phyloP scores from a whole-genome alignment of 2,329 filamentous ascomycete genomes.

The Stromatinia cepivora region DNA sequence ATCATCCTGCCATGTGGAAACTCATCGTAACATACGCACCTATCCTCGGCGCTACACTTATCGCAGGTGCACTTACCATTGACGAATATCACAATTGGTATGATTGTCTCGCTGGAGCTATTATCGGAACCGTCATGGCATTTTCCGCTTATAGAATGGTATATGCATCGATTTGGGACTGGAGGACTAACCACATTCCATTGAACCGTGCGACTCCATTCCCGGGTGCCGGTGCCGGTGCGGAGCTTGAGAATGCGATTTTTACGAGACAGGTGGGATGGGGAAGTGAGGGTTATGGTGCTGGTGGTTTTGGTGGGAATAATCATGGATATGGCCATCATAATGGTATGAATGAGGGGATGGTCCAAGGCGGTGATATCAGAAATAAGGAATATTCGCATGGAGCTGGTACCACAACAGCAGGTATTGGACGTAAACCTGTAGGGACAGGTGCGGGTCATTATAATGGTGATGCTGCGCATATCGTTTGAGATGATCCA shows the following conservation, averaged over 20 bases:
- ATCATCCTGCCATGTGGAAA: conserved; percentile 75
- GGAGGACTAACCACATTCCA: conserved; percentile 65
- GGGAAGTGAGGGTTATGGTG: conserved; percentile 44
- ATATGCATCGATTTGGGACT: conserved; percentile 69
- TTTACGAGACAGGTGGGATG: conserved; percentile 62
- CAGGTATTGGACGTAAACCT: conserved; percentile 17
- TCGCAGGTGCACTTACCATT: conserved; percentile 69
- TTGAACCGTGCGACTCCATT: conserved; percentile 60
- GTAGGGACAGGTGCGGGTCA: not conserved
- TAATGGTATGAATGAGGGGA: not conserved
- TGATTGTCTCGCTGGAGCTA: conserved; percentile 65
- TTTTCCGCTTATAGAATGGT: conserved; percentile 66
- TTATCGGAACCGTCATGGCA: conserved; percentile 65
- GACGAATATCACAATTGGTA: conserved; percentile 78
- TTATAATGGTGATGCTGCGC: not conserved
- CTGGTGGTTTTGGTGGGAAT: conserved; percentile 5
- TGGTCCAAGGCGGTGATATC: conserved; percentile 2
- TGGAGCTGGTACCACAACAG: not conserved
- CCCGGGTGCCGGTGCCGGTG: conserved; percentile 40
- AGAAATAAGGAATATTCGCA: not conserved
- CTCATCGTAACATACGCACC: conserved; percentile 64
- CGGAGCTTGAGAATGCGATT: conserved; percentile 54
- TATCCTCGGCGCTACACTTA: conserved; percentile 65
- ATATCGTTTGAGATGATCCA: not conserved
- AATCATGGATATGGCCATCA: not conserved